These are phyloP conservation scores for Kwoniella shivajii DNA, from an alignment of 1,284 basidiomycete genomes.

Conservation along the genomic window DNA sequence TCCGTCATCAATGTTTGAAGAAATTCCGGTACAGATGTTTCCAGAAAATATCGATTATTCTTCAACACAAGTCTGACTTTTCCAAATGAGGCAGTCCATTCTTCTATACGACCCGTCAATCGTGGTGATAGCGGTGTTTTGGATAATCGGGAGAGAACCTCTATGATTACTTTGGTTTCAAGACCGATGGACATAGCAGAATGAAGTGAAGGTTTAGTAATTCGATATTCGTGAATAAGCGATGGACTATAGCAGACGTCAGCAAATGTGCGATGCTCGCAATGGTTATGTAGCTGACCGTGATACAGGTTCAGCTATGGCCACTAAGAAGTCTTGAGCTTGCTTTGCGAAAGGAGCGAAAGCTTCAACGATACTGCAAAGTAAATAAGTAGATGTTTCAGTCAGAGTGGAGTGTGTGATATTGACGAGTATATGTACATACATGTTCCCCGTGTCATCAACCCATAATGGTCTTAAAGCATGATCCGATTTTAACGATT, in stretches of 20 bases:
- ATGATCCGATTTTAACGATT: constrained; percentile 87
- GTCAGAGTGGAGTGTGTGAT: background rate
- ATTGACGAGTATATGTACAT: constrained; percentile 13
- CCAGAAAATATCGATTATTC: constrained; percentile 93
- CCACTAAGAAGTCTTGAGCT: constrained; percentile 97
- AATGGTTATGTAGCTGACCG: constrained; percentile 63
- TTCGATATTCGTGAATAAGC: constrained; percentile 98
- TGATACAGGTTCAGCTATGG: constrained; percentile 98
- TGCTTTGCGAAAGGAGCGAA: constrained; percentile 97
- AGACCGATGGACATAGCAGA: constrained; percentile 98
- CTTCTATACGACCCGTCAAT: constrained; percentile 80
- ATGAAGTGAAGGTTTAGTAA: constrained; percentile 96
- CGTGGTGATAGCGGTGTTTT: constrained; percentile 89
- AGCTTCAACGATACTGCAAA: constrained; percentile 74
- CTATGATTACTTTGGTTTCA: constrained; percentile 97
- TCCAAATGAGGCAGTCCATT: constrained; percentile 89
- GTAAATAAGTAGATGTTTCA: background rate
- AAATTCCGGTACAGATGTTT: constrained; percentile 89
- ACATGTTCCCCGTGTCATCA: constrained; percentile 87
- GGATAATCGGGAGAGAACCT: constrained; percentile 84
- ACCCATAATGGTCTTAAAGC: constrained; percentile 90
- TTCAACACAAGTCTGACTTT: constrained; percentile 97
- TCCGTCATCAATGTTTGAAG: constrained; percentile 84
- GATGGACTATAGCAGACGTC: constrained; percentile 68
- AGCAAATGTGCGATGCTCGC: background rate